Base-by-base conservation (phyloP, 2,329 filamentous ascomycete genomes). In the Ophiostoma himal-ulmi region DNA sequence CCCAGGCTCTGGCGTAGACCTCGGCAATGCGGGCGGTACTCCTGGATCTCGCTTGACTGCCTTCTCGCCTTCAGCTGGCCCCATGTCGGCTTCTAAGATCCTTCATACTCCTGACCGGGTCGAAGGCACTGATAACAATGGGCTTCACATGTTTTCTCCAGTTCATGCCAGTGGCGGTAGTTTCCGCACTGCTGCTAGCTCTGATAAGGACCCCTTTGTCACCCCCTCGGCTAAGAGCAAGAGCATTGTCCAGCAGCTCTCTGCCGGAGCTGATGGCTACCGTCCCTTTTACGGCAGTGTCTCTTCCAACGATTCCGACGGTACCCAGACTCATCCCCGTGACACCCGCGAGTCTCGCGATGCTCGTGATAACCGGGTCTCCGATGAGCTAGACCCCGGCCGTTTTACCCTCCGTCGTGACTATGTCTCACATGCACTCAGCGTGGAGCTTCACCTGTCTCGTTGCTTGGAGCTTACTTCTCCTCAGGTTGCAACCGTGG, bases 11-110 rank as follows among this genome's bases (percentile, higher is more conserved):
- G 57, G n/a, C 37, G 36, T 44, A 5, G 72, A 73, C 8, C 10
- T 66, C 26, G 26, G 22, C 6, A 72, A 52, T n/a, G n/a, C 69
- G 0, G 54, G 22, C 74, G 85, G 84, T 20, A 91, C 89, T 6
- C 89, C 89, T 0, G 87, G 89, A 71, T 90, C 88, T 8, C 85
- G 84, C 68, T 74, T 89, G 60, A 89, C 88, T 5, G 80, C 84
- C 6, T 90, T 90, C 76, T 91, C 88, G 4, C 88, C 88, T 0
- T 85, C 87, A 20, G 86, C 83, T 17, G 78, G 37, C 37, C n/a
- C 79, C 52, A 83, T 82, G 73, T 82, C 83, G 26, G 48, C 68
- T 14, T 78, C 78, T 20, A 80, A 79, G 71, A 74, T 77, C 22
- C 73, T 79, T 20, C 79, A 80, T 37, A 75, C 77, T 10, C 74